Percentiles rank a stretch among this genome's conserved stretches.
Conservation (phyloP, 306 rosid genomes). For the Lotus japonicus region DNA sequence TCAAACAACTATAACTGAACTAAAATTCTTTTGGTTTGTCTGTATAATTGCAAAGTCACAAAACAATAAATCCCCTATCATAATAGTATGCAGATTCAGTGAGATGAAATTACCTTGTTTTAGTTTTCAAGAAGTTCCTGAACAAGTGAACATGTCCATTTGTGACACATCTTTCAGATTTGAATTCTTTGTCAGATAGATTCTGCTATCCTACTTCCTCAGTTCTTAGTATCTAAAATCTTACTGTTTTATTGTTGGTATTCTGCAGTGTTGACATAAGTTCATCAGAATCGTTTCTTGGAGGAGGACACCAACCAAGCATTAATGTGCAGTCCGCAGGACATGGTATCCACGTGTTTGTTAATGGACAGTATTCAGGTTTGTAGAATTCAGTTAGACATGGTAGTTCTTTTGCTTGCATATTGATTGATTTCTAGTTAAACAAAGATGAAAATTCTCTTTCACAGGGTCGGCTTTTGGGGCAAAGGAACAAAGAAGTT, state of each 20-base stretch:
- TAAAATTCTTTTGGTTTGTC: background rate
- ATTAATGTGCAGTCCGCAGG: conserved; percentile 80
- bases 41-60: background rate
- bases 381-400: conserved; percentile 9
- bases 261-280: conserved; percentile 58
- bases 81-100: background rate
- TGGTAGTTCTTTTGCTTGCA: background rate
- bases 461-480: conserved; percentile 84
- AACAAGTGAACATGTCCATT: background rate
- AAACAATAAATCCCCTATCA: too few relatives aligned
- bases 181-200: background rate
- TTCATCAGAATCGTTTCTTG: conserved; percentile 69
- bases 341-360: conserved; percentile 78
- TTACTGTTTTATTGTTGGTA: conserved; percentile 1
- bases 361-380: conserved; percentile 82
- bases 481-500: conserved; percentile 60
- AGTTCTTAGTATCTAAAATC: background rate
- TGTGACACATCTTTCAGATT: background rate
- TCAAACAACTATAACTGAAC: background rate
- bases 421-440: background rate
- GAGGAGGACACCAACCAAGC: conserved; percentile 61
- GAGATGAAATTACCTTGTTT: background rate
- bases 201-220: background rate
- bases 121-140: background rate
- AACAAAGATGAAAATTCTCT: background rate